Base-by-base conservation (phyloP, 1,284 basidiomycete genomes). In the Albatrellus sp. region DNA sequence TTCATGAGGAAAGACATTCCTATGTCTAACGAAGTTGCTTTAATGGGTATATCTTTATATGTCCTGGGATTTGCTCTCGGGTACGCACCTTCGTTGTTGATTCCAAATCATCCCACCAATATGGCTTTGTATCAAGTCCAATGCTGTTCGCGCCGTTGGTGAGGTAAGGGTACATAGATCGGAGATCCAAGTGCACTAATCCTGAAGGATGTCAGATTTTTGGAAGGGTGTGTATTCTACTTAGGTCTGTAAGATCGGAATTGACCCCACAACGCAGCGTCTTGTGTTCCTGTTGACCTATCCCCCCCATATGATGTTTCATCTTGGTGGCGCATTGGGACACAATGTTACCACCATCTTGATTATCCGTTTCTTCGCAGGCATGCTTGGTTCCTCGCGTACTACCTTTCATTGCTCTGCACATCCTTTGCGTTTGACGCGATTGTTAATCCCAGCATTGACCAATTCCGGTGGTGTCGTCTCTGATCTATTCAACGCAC, bases 391-490 rank as follows among this genome's bases (percentile, higher is more conserved):
- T 14, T 71, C 75, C 29, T 73, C 75, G 34, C 72, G 73, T 75
- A 54, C 19, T 46, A 37, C 6, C 11, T 20, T 37, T n/a, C 33
- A 29, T 49, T 44, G 14, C 48, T 40, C 17, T 24, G 30, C 33
- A 37, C 7, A 46, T 14, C 9, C 17, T n/a, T 17, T 19, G 3
- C 14, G 42, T 17, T 43, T 5, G 19, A 40, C 31, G 42, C 47
- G 53, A 44, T 50, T 41, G 32, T 43, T 34, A 42, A 28, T 37
- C 42, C 37, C 24, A 71, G 77, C 76, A 16, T 60, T 81, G 34
- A 76, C 76, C 5, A 80, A 79, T 56, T 69, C 73, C 6, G 77
- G 76, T 24, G 77, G 75, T 5, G 66, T 68, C n/a, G 66, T 82
- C 38, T 62, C 70, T 29, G 80, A 83, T 51, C 70, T 80, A 51